Conservation (phyloP, 495 filamentous ascomycete genomes). For the Hypoxylon lenormandii region DNA sequence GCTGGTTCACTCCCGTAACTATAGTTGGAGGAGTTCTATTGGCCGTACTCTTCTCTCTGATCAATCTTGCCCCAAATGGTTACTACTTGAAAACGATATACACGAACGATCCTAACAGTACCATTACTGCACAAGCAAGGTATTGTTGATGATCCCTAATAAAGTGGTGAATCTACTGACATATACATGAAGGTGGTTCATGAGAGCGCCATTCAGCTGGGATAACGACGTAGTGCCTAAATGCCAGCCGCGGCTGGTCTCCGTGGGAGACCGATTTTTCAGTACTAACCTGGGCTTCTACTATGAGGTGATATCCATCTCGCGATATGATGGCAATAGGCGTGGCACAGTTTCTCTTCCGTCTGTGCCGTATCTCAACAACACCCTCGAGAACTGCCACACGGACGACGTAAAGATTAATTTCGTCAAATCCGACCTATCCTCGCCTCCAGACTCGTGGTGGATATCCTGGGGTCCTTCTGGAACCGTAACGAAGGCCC, state of each 20-base stretch:
- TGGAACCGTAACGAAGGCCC: constrained; percentile 6
- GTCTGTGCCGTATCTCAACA: constrained; percentile 15
- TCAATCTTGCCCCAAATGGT: constrained; percentile 14
- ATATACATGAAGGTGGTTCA: constrained; percentile 3
- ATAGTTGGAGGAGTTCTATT: constrained; percentile 3
- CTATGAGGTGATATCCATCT: constrained; percentile 15
- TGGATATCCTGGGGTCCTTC: constrained; percentile 23
- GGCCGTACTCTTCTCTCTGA: constrained; percentile 6
- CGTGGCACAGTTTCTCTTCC: constrained; percentile 1
- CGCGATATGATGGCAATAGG: constrained; percentile 1
- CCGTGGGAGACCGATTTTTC: constrained; percentile 11
- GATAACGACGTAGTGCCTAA: constrained; percentile 6
- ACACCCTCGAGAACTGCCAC: constrained; percentile 12
- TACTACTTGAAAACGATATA: constrained; percentile 13
- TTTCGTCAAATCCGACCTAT: constrained; percentile 9
- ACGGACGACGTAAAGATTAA: constrained; percentile 12
- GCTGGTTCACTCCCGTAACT: constrained; percentile 18
- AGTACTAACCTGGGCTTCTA: constrained; percentile 13
- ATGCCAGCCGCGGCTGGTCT: constrained; percentile 10
- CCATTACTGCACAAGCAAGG: not conserved
- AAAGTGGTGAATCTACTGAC: not conserved
- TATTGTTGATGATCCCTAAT: not conserved
- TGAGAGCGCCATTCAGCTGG: constrained; percentile 11
- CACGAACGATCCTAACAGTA: constrained; percentile 19
- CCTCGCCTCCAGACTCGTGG: constrained; percentile 8